Percentiles rank a stretch among this genome's conserved stretches.
Conservation (phyloP, 345 rosid genomes). For the Triadica sebifera region DNA sequence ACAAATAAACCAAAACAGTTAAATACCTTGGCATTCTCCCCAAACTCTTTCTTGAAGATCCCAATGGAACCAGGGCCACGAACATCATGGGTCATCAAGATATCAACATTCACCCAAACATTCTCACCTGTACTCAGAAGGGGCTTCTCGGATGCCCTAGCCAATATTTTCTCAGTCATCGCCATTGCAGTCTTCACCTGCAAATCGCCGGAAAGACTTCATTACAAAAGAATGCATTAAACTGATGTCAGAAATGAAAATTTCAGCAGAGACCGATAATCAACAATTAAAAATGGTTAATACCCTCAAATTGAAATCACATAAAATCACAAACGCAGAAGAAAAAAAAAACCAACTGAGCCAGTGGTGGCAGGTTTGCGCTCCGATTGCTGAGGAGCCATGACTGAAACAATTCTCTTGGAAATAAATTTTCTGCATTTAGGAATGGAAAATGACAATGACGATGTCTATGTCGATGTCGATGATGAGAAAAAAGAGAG, state of each 20-base stretch:
- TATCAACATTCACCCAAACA: slow-evolving; percentile 88
- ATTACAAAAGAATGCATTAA: neutral
- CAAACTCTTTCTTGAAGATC: slow-evolving; percentile 89
- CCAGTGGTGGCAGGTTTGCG: slow-evolving; percentile 83
- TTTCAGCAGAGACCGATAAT: neutral
- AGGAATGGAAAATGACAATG: slow-evolving; percentile 42
- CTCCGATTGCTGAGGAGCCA: slow-evolving; percentile 75
- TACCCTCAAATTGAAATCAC: neutral
- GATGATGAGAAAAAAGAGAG: slow-evolving; percentile 38
- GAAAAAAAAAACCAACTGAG: slow-evolving; percentile 29
- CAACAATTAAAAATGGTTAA: neutral
- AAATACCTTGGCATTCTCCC: slow-evolving; percentile 74
- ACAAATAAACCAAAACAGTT: too few relatives aligned
- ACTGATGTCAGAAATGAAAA: neutral
- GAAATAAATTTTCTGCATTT: slow-evolving; percentile 53
- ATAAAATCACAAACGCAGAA: neutral
- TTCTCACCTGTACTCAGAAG: slow-evolving; percentile 84
- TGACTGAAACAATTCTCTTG: slow-evolving; percentile 64
- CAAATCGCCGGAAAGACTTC: slow-evolving; percentile 4
- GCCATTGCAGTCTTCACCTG: slow-evolving; percentile 96
- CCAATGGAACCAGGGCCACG: slow-evolving; percentile 94
- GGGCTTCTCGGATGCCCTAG: slow-evolving; percentile 74
- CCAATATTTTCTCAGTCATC: slow-evolving; percentile 92
- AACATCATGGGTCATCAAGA: slow-evolving; percentile 96
- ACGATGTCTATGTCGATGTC: slow-evolving; percentile 20